A percentile compares a stretch with the other conserved stretches of the same genome.
Conservation (phyloP, 441 rosid species). For the Eruca vesicaria region DNA sequence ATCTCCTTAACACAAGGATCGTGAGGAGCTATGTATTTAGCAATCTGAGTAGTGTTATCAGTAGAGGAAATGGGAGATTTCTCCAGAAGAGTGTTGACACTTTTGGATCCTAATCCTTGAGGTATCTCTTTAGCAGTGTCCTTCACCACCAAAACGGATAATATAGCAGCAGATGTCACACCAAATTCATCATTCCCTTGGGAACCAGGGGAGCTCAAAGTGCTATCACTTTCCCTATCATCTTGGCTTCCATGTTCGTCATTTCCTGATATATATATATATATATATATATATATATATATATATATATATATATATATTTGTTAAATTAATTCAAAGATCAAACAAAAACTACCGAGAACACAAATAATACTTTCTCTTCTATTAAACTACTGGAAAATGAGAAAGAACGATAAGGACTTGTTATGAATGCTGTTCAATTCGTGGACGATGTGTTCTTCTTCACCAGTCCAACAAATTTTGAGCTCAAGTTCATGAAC, state of each 20-base stretch:
- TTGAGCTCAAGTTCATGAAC: neutral
- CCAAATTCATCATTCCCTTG: conserved; percentile 43
- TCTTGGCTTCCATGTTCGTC: conserved; percentile 52
- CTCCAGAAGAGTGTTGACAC: conserved; percentile 19
- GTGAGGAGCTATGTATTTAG: conserved; percentile 26
- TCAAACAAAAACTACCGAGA: neutral
- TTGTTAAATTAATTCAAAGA: neutral
- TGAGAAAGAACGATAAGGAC: neutral
- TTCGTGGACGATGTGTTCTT: neutral
- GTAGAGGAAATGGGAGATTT: conserved; percentile 25
- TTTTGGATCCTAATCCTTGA: conserved; percentile 6
- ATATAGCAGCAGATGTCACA: conserved; percentile 20
- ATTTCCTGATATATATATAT: conserved; percentile 41
- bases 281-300: too few species aligned
- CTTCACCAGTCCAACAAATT: conserved; percentile 11
- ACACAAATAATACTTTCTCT: neutral
- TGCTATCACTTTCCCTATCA: conserved; percentile 68
- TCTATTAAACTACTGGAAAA: neutral
- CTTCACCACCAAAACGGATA: conserved; percentile 30
- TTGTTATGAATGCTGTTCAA: neutral
- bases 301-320: too few species aligned
- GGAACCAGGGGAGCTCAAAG: conserved; percentile 46
- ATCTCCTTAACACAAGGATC: conserved; percentile 30
- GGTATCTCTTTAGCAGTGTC: conserved; percentile 29
- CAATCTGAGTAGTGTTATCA: conserved; percentile 26